Conservation (phyloP, 108 stramenopile species). For the Skeletonema menzelii region DNA sequence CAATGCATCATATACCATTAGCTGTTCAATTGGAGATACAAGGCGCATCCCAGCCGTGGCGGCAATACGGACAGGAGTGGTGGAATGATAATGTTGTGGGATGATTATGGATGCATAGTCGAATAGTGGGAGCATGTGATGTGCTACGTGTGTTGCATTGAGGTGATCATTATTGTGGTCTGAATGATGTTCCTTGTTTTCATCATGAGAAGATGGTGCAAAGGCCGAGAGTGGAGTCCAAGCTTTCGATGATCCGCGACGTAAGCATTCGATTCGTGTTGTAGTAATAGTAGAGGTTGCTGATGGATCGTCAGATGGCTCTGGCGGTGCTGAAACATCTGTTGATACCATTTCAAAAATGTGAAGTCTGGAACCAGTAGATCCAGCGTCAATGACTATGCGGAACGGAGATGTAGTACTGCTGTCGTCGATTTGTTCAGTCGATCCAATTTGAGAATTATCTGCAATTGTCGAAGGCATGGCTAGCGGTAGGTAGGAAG, state of each 20-base stretch:
- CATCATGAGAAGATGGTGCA: constrained; percentile 41
- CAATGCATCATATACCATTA: constrained; percentile 75
- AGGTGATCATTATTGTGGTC: constrained; percentile 18
- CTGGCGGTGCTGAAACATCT: not conserved
- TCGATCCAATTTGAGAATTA: not conserved
- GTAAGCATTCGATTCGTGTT: constrained; percentile 48
- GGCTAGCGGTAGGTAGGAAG: not conserved
- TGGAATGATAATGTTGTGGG: constrained; percentile 59
- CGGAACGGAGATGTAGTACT: constrained; percentile 39
- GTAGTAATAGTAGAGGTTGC: not conserved
- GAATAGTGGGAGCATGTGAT: constrained; percentile 81
- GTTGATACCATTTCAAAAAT: constrained; percentile 74
- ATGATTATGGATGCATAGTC: constrained; percentile 77
- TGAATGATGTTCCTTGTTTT: constrained; percentile 3
- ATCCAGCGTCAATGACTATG: constrained; percentile 84
- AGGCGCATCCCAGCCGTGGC: constrained; percentile 91
- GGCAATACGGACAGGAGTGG: constrained; percentile 72
- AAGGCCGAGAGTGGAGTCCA: constrained; percentile 77
- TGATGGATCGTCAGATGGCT: constrained; percentile 4
- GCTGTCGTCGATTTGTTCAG: not conserved
- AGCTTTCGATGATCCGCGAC: constrained; percentile 75
- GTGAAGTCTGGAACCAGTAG: constrained; percentile 85
- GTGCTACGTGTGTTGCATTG: constrained; percentile 59
- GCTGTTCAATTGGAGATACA: constrained; percentile 57
- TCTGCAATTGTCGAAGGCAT: not conserved